These are phyloP conservation scores for Emmonsiellopsis sp. DNA, from an alignment of 2,329 filamentous ascomycete species.

Conservation along the genomic window DNA sequence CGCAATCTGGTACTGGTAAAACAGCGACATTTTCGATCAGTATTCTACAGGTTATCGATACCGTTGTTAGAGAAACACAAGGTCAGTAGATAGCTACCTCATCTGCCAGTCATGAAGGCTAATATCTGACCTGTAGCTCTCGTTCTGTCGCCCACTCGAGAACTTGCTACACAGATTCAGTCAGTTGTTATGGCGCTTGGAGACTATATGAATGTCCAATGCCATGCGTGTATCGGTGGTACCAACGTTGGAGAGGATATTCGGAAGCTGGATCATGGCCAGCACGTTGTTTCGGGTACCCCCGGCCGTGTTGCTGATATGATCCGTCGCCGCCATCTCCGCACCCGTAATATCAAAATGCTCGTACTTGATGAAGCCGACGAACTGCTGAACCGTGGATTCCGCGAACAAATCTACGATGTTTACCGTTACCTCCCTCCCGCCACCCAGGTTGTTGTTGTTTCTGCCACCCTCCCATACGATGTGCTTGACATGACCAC, in stretches of 20 bases:
- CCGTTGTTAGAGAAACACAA: constrained; percentile 82
- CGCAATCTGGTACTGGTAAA: constrained; percentile 94
- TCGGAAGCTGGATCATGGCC: constrained; percentile 91
- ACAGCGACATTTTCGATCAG: constrained; percentile 94
- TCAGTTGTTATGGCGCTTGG: constrained; percentile 99
- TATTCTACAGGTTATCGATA: constrained; percentile 92
- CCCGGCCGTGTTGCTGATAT: constrained; percentile 90
- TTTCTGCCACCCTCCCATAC: constrained; percentile 92
- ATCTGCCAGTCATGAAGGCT: neutral
- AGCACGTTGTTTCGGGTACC: constrained; percentile 94
- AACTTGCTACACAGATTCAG: constrained; percentile 96
- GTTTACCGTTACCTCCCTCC: constrained; percentile 95
- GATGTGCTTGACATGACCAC: constrained; percentile 99
- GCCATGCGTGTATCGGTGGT: constrained; percentile 95
- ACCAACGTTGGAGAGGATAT: constrained; percentile 98
- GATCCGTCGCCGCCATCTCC: constrained; percentile 64
- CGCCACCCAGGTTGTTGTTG: constrained; percentile 95
- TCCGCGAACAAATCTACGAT: constrained; percentile 98
- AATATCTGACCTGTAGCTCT: constrained; percentile 47
- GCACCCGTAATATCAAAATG: constrained; percentile 70
- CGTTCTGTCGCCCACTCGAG: constrained; percentile 89
- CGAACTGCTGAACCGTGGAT: constrained; percentile 81
- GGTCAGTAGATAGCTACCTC: constrained; percentile 27
- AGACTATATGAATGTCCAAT: constrained; percentile 99
- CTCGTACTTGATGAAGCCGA: constrained; percentile 68